Conservation (phyloP, 805 yeast species). For the Lipomyces orientalis region DNA sequence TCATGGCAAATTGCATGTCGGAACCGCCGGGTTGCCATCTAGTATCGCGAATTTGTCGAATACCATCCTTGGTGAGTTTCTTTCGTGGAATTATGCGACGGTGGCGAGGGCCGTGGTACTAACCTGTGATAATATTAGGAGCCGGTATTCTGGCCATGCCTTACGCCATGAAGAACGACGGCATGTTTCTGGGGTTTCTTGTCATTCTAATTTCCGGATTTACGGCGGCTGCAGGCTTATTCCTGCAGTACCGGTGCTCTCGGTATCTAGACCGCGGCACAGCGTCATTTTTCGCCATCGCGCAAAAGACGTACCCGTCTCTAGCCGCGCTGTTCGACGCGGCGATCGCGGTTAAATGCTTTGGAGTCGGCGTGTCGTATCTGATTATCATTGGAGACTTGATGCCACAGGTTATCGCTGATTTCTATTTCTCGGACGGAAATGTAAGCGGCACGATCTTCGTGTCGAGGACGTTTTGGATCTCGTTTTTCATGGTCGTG, state of each 20-base stretch:
- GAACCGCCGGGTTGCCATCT: conserved; percentile 31
- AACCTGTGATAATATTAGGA: conserved; percentile 50
- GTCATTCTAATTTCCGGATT: conserved; percentile 64
- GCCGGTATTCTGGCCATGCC: conserved; percentile 83
- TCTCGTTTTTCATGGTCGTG: conserved; percentile 54
- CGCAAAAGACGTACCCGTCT: conserved; percentile 71
- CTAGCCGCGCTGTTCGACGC: conserved; percentile 69
- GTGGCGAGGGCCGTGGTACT: neutral
- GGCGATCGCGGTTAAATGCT: conserved; percentile 78
- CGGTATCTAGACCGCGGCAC: conserved; percentile 60
- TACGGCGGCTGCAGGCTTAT: conserved; percentile 70
- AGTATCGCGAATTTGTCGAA: conserved; percentile 59
- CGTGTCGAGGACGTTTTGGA: conserved; percentile 53
- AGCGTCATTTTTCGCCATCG: conserved; percentile 72
- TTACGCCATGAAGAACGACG: conserved; percentile 68
- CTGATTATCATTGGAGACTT: conserved; percentile 75
- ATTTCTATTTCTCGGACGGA: conserved; percentile 34
- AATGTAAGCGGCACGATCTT: conserved; percentile 18
- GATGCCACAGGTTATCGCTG: conserved; percentile 59
- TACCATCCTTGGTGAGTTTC: conserved; percentile 54
- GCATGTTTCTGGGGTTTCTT: conserved; percentile 60
- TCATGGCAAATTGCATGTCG: conserved; percentile 13
- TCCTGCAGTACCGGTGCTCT: conserved; percentile 64
- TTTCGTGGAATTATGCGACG: neutral
- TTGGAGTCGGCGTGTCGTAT: conserved; percentile 79